Conservation (phyloP, 306 rosid genomes). For the Prunus campanulata region DNA sequence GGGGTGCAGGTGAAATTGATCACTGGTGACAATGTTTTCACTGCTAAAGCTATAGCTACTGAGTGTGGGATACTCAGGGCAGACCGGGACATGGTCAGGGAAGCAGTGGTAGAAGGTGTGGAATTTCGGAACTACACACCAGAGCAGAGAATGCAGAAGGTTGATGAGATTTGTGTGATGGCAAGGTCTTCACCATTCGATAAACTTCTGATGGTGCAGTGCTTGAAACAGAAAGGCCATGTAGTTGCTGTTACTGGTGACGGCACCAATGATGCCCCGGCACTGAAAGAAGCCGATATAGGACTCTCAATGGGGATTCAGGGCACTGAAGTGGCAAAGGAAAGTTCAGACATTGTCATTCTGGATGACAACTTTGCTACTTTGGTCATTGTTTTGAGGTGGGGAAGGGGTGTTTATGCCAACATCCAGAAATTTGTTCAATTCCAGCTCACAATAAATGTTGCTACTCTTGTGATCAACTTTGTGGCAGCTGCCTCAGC, state of each 20-base stretch:
- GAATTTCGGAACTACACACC: conserved; percentile 30
- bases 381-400: conserved; percentile 21
- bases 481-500: conserved; percentile 26
- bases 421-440: conserved; percentile 39
- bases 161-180: conserved; percentile 36
- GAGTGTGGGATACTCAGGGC: conserved; percentile 31
- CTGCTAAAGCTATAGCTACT: conserved; percentile 31
- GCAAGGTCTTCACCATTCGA: conserved; percentile 39
- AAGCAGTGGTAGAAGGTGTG: conserved; percentile 29
- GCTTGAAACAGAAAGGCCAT: conserved; percentile 38
- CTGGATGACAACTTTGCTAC: conserved; percentile 35
- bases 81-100: neutral
- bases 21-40: conserved; percentile 32
- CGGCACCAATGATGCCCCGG: conserved; percentile 37
- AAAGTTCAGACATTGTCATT: conserved; percentile 34
- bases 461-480: conserved; percentile 30
- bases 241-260: conserved; percentile 33
- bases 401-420: conserved; percentile 36
- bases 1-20: conserved; percentile 34
- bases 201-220: conserved; percentile 34
- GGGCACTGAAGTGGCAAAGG: conserved; percentile 28
- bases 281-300: conserved; percentile 29
- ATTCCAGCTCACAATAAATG: conserved; percentile 31
- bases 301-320: conserved; percentile 42
- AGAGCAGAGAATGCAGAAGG: conserved; percentile 31